Evolutionary conservation across 2,329 filamentous ascomycete genomes (phyloP).

Genomic region (Hortaea werneckii): DNA sequence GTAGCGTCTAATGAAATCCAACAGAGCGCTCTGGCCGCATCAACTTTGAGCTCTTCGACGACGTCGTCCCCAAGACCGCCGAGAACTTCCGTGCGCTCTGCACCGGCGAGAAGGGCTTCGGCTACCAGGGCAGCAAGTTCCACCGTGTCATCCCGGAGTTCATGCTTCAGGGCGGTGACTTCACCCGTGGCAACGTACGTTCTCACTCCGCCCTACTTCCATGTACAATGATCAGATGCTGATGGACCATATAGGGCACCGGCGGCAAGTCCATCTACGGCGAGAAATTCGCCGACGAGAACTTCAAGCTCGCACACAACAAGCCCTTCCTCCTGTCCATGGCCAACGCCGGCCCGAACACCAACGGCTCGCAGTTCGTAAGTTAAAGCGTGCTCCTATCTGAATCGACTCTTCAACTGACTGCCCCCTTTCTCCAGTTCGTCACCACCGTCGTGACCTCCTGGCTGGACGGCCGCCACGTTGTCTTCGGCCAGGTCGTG

Average conservation of each 20-base stretch:
- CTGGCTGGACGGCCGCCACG: constrained; percentile 70
- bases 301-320: constrained; percentile 85
- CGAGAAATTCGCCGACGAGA: constrained; percentile 94
- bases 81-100: constrained; percentile 95
- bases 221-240: constrained; percentile 1
- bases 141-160: constrained; percentile 98
- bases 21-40: constrained; percentile 67
- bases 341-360: constrained; percentile 98
- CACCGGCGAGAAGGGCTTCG: constrained; percentile 86
- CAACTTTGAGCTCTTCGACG: constrained; percentile 79
- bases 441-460: constrained; percentile 57
- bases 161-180: constrained; percentile 98
- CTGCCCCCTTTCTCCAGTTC: constrained; percentile 1
- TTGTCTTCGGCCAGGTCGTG: constrained; percentile 69
- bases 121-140: constrained; percentile 75
- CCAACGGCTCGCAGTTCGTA: constrained; percentile 62
- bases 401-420: no score
- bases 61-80: constrained; percentile 82
- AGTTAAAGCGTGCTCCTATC: no score
- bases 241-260: constrained; percentile 55
- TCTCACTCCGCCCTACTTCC: neutral
- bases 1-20: no score
- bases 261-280: constrained; percentile 97
- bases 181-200: constrained; percentile 83
- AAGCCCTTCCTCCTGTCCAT: constrained; percentile 91